Conservation (phyloP, 306 rosid genomes). For the Betula pendula region DNA sequence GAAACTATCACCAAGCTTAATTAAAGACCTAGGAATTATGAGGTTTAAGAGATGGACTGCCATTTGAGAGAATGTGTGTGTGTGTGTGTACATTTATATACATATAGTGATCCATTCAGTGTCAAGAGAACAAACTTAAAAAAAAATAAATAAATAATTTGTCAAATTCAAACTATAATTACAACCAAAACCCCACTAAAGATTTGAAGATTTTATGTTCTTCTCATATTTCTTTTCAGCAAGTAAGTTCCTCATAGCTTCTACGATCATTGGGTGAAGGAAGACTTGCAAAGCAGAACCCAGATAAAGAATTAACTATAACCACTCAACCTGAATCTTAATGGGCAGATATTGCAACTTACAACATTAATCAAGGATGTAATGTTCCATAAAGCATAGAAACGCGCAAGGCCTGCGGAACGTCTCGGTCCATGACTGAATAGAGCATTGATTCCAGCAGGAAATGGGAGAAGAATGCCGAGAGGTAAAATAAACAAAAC, state of each 20-base stretch:
- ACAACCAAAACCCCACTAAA: not conserved
- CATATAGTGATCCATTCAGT: not conserved
- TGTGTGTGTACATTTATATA: not conserved
- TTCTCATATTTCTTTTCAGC: not conserved
- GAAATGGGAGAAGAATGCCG: conserved; percentile 92
- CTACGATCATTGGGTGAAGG: not conserved
- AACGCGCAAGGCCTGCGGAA: conserved; percentile 95
- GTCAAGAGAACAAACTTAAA: not conserved
- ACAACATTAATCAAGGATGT: conserved; percentile 85
- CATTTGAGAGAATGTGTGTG: not conserved
- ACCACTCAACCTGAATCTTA: conserved; percentile 22
- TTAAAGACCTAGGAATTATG: no score
- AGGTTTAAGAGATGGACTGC: no score
- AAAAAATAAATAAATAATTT: not conserved
- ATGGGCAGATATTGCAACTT: conserved; percentile 39
- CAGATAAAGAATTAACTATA: conserved; percentile 2
- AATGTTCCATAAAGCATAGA: conserved; percentile 91
- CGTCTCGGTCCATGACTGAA: conserved; percentile 99
- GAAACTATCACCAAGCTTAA: not conserved
- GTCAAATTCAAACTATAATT: not conserved
- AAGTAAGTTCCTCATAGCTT: not conserved
- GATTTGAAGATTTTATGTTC: not conserved
- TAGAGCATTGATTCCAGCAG: conserved; percentile 98
- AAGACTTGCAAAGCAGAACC: not conserved
- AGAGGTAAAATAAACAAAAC: conserved; percentile 90